Evolutionary conservation across 768 basidiomycete species (phyloP).

Genomic region (Coprinopsis strossmayeri): DNA sequence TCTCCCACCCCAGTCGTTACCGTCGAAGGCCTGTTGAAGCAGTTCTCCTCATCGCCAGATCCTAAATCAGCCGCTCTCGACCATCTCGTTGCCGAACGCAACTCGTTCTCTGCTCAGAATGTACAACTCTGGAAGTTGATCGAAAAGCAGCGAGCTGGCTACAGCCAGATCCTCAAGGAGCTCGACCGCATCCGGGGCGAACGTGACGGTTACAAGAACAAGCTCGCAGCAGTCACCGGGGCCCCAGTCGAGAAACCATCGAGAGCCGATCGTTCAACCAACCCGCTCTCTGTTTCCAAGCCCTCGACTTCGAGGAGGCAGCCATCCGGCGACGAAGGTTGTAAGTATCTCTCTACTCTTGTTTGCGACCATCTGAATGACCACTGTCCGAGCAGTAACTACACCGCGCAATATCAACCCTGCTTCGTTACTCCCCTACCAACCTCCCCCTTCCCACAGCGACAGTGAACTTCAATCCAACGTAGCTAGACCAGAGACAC

Average conservation of each 20-base stretch:
- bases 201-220: conserved; percentile 62
- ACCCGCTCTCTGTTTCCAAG: no score
- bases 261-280: conserved; percentile 21
- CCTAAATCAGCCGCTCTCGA: conserved; percentile 67
- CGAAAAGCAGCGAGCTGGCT: conserved; percentile 84
- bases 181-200: conserved; percentile 79
- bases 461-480: conserved; percentile 20
- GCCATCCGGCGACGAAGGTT: conserved; percentile 30
- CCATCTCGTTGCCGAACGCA: conserved; percentile 73
- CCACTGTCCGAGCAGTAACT: conserved; percentile 16
- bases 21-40: conserved; percentile 46
- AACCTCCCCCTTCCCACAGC: conserved; percentile 27
- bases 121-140: conserved; percentile 92
- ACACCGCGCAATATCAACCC: conserved; percentile 22
- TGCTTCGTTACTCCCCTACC: conserved; percentile 35
- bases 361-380: conserved; percentile 11
- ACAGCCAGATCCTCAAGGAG: conserved; percentile 75
- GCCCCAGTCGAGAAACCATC: conserved; percentile 23
- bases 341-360: conserved; percentile 21
- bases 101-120: conserved; percentile 75
- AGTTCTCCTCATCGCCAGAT: conserved; percentile 46
- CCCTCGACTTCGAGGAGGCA: conserved; percentile 23
- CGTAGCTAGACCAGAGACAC: conserved; percentile 12
- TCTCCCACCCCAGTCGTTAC: conserved; percentile 36
- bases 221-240: conserved; percentile 26